Evolutionary conservation across 2,329 filamentous ascomycete species (phyloP).

Genomic region (Cryphonectria nitschkei): DNA sequence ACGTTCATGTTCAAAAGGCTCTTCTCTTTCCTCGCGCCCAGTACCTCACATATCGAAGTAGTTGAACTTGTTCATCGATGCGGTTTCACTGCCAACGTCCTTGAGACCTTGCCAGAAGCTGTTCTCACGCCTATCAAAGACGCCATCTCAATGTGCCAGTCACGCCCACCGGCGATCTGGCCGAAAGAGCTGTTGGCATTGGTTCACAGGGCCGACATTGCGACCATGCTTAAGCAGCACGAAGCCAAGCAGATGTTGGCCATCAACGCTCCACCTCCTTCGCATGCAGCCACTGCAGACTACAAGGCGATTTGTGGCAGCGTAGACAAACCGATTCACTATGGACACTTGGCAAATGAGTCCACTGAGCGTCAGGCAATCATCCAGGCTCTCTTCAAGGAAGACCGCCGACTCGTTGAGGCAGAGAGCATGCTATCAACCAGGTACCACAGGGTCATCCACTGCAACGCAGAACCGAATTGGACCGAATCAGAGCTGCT

Average conservation of each 20-base stretch:
- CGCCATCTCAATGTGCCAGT: conserved; percentile 81
- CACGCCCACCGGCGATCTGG: conserved; percentile 81
- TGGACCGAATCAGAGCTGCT: conserved; percentile 87
- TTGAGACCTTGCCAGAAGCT: conserved; percentile 85
- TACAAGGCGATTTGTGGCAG: conserved; percentile 64
- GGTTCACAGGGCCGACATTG: conserved; percentile 81
- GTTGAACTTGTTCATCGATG: conserved; percentile 76
- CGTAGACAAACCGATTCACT: conserved; percentile 17
- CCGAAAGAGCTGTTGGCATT: conserved; percentile 70
- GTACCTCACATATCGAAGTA: conserved; percentile 60
- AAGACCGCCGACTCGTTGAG: conserved; percentile 88
- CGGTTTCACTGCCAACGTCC: conserved; percentile 66
- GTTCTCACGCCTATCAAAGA: conserved; percentile 82
- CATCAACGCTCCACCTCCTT: conserved; percentile 50
- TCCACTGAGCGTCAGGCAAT: conserved; percentile 74
- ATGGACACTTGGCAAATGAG: conserved; percentile 51
- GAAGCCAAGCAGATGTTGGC: conserved; percentile 47
- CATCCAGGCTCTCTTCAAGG: conserved; percentile 84
- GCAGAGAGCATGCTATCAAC: conserved; percentile 86
- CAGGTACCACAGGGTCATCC: conserved; percentile 76
- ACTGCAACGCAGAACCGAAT: conserved; percentile 71
- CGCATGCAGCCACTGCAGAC: conserved; percentile 72
- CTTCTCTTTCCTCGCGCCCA: conserved; percentile 59
- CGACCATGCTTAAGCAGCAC: conserved; percentile 61
- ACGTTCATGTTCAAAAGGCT: conserved; percentile 73